phyloP scores from a whole-genome alignment of 208 protist species.

The Trypanosoma cruzi region DNA sequence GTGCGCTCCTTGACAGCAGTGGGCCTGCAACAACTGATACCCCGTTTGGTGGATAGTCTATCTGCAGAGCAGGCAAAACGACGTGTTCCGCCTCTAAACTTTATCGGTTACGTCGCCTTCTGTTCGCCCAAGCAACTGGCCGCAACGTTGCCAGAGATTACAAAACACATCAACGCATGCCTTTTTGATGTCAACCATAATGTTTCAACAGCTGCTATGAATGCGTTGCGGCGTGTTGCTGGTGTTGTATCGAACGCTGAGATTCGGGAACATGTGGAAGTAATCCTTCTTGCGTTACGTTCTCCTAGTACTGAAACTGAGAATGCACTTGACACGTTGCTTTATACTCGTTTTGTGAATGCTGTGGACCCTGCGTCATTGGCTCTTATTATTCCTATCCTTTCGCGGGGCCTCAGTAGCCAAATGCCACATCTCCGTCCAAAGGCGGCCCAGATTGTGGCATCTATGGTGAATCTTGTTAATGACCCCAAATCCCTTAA shows the following conservation, averaged over 20 bases:
- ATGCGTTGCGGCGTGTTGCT: constrained; percentile 86
- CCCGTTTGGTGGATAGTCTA: constrained; percentile 69
- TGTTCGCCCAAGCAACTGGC: constrained; percentile 92
- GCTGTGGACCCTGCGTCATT: constrained; percentile 92
- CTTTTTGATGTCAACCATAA: constrained; percentile 92
- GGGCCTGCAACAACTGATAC: constrained; percentile 90
- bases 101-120: constrained; percentile 93
- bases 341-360: constrained; percentile 94
- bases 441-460: constrained; percentile 94
- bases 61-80: constrained; percentile 82
- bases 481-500: constrained; percentile 80
- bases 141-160: constrained; percentile 88
- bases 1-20: constrained; percentile 80
- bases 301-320: constrained; percentile 91
- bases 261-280: constrained; percentile 90
- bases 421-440: constrained; percentile 73
- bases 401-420: constrained; percentile 79
- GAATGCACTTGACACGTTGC: constrained; percentile 89
- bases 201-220: constrained; percentile 79
- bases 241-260: constrained; percentile 92
- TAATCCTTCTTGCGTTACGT: constrained; percentile 88
- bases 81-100: constrained; percentile 83
- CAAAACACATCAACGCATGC: constrained; percentile 85
- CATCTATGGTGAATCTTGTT: constrained; percentile 88
- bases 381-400: constrained; percentile 92